Evolutionary conservation across 345 rosid genomes (phyloP).

Genomic region (Populus alba): DNA sequence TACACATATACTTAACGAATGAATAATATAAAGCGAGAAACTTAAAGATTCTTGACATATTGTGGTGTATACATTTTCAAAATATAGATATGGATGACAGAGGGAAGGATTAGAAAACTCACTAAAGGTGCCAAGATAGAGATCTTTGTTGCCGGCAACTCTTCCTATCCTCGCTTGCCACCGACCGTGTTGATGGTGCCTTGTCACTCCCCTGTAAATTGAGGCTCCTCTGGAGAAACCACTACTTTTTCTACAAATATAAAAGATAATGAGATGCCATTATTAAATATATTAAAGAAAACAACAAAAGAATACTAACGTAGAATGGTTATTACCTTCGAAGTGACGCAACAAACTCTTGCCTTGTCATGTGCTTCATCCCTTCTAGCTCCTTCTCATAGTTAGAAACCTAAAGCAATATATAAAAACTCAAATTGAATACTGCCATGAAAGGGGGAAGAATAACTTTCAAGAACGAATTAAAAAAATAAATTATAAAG

Average conservation of each 20-base stretch:
- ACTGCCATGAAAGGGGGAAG: not conserved
- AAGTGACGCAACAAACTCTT: constrained; percentile 92
- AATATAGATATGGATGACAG: not conserved
- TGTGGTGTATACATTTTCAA: not conserved
- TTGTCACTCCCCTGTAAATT: constrained; percentile 91
- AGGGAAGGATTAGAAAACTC: constrained; percentile 21
- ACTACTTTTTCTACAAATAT: constrained; percentile 66
- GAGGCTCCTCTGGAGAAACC: constrained; percentile 99
- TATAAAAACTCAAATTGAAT: not conserved
- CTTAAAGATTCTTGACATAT: not conserved
- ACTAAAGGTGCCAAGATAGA: constrained; percentile 96
- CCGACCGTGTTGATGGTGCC: constrained; percentile 98
- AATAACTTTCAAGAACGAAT: not conserved
- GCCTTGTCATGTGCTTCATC: constrained; percentile 91
- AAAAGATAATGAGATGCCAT: not conserved
- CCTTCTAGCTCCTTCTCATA: constrained; percentile 86
- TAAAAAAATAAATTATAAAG: not conserved
- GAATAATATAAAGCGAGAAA: not conserved
- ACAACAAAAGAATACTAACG: not conserved
- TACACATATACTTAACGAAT: not conserved
- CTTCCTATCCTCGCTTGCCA: constrained; percentile 99
- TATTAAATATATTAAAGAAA: not conserved
- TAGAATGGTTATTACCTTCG: constrained; percentile 47
- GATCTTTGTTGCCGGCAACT: constrained; percentile 98
- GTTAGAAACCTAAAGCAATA: constrained; percentile 45